Evolutionary conservation across 495 filamentous ascomycete genomes (phyloP).

Genomic region (Penicillium parvum): DNA sequence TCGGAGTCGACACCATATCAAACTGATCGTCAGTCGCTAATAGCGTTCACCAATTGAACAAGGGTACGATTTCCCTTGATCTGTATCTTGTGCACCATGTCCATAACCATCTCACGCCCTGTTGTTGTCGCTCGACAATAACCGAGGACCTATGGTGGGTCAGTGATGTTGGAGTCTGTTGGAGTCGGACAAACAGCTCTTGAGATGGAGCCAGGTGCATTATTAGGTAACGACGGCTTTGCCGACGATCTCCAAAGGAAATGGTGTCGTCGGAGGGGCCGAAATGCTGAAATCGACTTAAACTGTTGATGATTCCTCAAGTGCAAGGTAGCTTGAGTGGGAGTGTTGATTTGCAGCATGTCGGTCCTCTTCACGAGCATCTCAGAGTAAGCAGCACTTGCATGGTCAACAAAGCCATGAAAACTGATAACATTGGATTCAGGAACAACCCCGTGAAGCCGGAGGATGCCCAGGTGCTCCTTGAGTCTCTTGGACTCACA

Average conservation of each 20-base stretch:
- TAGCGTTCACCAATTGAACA: background rate
- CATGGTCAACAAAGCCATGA: background rate
- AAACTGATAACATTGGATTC: background rate
- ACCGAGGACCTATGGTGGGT: constrained; percentile 5
- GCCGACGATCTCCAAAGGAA: constrained; percentile 6
- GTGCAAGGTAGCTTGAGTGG: too few species aligned
- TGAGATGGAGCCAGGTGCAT: background rate
- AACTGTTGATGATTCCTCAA: too few species aligned
- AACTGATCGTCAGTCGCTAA: background rate
- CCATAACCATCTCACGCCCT: background rate
- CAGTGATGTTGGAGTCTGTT: constrained; percentile 17
- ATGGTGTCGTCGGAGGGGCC: background rate
- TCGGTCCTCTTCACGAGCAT: constrained; percentile 34
- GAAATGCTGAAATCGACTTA: background rate
- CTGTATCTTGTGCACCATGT: background rate
- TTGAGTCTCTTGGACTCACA: constrained; percentile 24
- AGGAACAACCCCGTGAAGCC: constrained; percentile 29
- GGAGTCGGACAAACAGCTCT: constrained; percentile 6
- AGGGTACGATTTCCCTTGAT: background rate
- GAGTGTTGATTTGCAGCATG: constrained; percentile 12
- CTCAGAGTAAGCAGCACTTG: constrained; percentile 21
- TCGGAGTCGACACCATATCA: constrained; percentile 7
- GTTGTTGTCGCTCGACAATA: background rate
- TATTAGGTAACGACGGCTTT: constrained; percentile 1
- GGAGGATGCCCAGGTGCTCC: constrained; percentile 24